Evolutionary conservation across 345 rosid genomes (phyloP).

Genomic region (Murraya paniculata): DNA sequence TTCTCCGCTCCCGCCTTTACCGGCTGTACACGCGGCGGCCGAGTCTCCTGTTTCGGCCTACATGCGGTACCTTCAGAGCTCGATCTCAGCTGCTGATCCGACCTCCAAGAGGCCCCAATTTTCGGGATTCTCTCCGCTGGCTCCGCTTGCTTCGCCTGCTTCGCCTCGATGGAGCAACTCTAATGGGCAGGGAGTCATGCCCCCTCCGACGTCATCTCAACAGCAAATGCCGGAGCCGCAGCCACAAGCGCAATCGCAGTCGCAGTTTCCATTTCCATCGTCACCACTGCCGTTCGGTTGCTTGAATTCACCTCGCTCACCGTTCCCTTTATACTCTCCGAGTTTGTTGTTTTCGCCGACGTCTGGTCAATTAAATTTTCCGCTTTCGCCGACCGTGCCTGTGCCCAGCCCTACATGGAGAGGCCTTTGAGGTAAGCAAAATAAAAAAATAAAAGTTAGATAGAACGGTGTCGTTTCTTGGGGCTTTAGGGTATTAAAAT

Average conservation of each 20-base stretch:
- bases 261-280: constrained; percentile 43
- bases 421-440: constrained; percentile 36
- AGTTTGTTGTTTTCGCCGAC: constrained; percentile 59
- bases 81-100: constrained; percentile 43
- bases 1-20: constrained; percentile 67
- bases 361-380: constrained; percentile 55
- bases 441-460: background rate
- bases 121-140: constrained; percentile 62
- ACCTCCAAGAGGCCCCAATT: constrained; percentile 41
- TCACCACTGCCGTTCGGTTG: constrained; percentile 68
- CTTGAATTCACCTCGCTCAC: constrained; percentile 70
- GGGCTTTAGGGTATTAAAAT: constrained; percentile 1
- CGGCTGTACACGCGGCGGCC: constrained; percentile 62
- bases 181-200: background rate
- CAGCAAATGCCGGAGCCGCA: constrained; percentile 11
- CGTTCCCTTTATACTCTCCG: constrained; percentile 62
- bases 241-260: constrained; percentile 18
- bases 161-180: constrained; percentile 62
- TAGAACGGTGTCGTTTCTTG: background rate
- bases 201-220: constrained; percentile 10
- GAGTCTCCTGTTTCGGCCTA: constrained; percentile 75
- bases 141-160: constrained; percentile 62
- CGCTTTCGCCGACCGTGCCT: constrained; percentile 69
- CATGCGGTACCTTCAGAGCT: constrained; percentile 68
- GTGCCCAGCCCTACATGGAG: constrained; percentile 69